phyloP scores from a whole-genome alignment of 805 yeast genomes.

The Osmozyma mogii region DNA sequence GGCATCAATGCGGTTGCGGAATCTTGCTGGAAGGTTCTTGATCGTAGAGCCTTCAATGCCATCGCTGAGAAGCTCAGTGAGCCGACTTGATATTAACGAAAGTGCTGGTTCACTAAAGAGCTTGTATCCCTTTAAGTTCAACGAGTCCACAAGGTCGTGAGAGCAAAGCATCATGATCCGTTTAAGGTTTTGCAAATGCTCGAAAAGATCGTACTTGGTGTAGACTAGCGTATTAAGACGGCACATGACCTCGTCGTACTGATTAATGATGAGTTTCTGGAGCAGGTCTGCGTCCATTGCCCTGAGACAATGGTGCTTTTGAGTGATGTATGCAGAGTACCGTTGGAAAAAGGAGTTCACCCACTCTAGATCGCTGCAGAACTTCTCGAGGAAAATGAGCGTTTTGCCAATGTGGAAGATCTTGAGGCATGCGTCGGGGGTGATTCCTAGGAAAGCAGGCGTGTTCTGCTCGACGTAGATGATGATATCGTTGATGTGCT shows the following conservation, averaged over 20 bases:
- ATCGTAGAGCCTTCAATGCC: conserved; percentile 53
- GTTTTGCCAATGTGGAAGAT: conserved; percentile 68
- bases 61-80: conserved; percentile 57
- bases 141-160: conserved; percentile 73
- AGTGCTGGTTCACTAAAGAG: conserved; percentile 54
- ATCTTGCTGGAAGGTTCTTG: conserved; percentile 24
- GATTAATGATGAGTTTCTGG: conserved; percentile 27
- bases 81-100: conserved; percentile 54
- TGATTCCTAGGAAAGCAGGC: conserved; percentile 37
- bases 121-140: conserved; percentile 47
- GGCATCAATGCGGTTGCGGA: conserved; percentile 65
- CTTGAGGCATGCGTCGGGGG: conserved; percentile 29
- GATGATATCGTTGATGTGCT: conserved; percentile 28
- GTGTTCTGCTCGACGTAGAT: conserved; percentile 24
- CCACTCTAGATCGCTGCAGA: conserved; percentile 68
- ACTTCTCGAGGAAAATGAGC: conserved; percentile 50
- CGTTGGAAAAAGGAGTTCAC: conserved; percentile 34
- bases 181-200: conserved; percentile 56
- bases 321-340: conserved; percentile 23
- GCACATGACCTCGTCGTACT: conserved; percentile 45
- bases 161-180: conserved; percentile 61
- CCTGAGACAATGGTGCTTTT: conserved; percentile 24
- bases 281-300: conserved; percentile 27
- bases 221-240: conserved; percentile 44
- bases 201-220: conserved; percentile 37